phyloP scores from a whole-genome alignment of 2,329 filamentous ascomycete genomes.

The Diplodia sapinea region DNA sequence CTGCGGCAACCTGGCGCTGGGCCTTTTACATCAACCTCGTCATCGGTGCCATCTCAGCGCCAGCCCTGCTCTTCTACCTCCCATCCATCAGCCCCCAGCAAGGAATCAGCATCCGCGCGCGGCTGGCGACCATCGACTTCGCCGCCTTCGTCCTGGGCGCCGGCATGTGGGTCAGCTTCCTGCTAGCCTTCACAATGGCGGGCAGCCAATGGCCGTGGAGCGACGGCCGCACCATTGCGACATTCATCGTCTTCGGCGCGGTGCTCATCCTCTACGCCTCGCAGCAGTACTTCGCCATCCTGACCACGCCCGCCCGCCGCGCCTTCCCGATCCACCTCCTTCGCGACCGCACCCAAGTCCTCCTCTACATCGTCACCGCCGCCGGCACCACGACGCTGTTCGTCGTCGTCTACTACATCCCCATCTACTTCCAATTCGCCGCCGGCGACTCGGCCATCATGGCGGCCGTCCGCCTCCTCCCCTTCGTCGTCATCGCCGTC shows the following conservation, averaged over 20 bases:
- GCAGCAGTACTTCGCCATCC: background rate
- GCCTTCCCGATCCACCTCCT: background rate
- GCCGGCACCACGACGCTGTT: constrained; percentile 37
- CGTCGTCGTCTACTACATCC: constrained; percentile 44
- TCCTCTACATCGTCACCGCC: background rate
- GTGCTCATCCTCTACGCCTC: constrained; percentile 50
- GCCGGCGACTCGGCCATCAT: constrained; percentile 3
- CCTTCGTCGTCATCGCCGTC: constrained; percentile 22
- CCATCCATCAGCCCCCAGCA: constrained; percentile 28
- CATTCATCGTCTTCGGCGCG: constrained; percentile 54
- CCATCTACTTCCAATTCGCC: constrained; percentile 33
- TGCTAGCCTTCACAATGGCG: constrained; percentile 60
- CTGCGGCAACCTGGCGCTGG: constrained; percentile 54
- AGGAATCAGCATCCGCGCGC: background rate
- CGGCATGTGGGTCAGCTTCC: constrained; percentile 48
- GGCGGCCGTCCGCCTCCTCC: background rate
- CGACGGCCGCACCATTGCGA: constrained; percentile 51
- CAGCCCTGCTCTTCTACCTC: background rate
- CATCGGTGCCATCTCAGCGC: background rate
- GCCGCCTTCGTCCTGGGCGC: constrained; percentile 44
- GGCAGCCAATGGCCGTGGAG: constrained; percentile 58
- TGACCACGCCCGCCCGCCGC: background rate
- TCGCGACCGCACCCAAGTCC: background rate
- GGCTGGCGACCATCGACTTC: background rate
- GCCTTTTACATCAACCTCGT: constrained; percentile 28